phyloP scores from a whole-genome alignment of 2,329 filamentous ascomycete species.

The Eurotiales sp. region DNA sequence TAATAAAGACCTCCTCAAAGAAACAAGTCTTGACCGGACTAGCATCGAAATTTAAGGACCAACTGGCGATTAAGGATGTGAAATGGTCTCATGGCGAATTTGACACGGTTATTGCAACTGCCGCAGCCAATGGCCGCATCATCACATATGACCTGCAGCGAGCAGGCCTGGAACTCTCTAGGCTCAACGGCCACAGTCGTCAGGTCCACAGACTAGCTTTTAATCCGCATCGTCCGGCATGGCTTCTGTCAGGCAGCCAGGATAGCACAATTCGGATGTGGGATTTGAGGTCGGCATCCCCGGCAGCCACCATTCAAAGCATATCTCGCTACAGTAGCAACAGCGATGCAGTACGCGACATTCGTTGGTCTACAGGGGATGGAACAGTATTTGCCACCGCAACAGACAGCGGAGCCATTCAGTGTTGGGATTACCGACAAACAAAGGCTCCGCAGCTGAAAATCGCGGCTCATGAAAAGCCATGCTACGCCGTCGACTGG shows the following conservation, averaged over 20 bases:
- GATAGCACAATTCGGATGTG: slow-evolving; percentile 62
- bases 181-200: slow-evolving; percentile 61
- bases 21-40: slow-evolving; percentile 44
- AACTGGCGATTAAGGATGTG: slow-evolving; percentile 61
- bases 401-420: slow-evolving; percentile 61
- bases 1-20: slow-evolving; percentile 55
- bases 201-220: slow-evolving; percentile 65
- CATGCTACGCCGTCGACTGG: slow-evolving; percentile 63
- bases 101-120: slow-evolving; percentile 59
- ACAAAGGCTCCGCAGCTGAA: slow-evolving; percentile 55
- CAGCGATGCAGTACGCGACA: slow-evolving; percentile 59
- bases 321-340: slow-evolving; percentile 54
- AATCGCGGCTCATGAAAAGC: slow-evolving; percentile 59
- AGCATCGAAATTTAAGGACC: slow-evolving; percentile 53
- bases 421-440: slow-evolving; percentile 62
- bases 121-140: slow-evolving; percentile 62
- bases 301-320: slow-evolving; percentile 52
- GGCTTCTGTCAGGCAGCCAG: slow-evolving; percentile 62
- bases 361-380: slow-evolving; percentile 63
- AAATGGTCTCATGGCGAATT: slow-evolving; percentile 64
- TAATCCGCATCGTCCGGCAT: slow-evolving; percentile 58
- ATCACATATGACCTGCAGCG: slow-evolving; percentile 62
- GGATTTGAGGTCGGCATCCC: slow-evolving; percentile 56
- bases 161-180: slow-evolving; percentile 57
- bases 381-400: slow-evolving; percentile 61